Conservation (phyloP, 129 eudicot genomes). For the Chrysanthemum seticuspe region DNA sequence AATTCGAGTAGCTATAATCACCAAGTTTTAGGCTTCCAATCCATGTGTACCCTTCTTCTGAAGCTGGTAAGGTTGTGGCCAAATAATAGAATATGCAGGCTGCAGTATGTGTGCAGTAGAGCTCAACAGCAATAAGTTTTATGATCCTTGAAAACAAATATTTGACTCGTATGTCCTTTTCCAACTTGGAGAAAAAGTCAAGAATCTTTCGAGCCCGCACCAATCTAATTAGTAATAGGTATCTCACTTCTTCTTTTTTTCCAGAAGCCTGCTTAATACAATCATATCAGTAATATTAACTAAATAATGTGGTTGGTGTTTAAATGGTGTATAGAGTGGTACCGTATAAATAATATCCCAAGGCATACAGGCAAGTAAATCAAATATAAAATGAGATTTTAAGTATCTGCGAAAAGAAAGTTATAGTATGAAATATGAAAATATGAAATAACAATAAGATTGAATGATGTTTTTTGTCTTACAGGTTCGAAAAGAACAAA, state of each 20-base stretch:
- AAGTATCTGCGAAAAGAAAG: conserved; percentile 55
- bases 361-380: conserved; percentile 83
- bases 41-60: conserved; percentile 85
- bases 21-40: conserved; percentile 89
- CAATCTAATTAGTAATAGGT: conserved; percentile 67
- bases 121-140: conserved; percentile 76
- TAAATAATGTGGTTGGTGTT: not conserved
- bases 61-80: conserved; percentile 78
- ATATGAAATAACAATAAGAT: not conserved
- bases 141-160: conserved; percentile 77
- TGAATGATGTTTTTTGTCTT: too few species aligned
- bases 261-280: conserved; percentile 55
- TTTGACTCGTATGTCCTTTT: conserved; percentile 81
- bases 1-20: conserved; percentile 71
- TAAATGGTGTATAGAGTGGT: not conserved
- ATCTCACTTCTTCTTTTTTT: conserved; percentile 73
- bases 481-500: too few species aligned
- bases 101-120: conserved; percentile 96
- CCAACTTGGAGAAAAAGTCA: conserved; percentile 58
- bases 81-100: conserved; percentile 93
- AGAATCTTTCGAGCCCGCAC: conserved; percentile 65
- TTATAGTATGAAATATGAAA: conserved; percentile 1
- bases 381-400: conserved; percentile 68
- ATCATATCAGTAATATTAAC: not conserved
- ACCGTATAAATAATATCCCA: conserved; percentile 92